These are phyloP conservation scores for Globisporangium megalacanthum DNA, from an alignment of 352 stramenopile species.

Conservation along the genomic window DNA sequence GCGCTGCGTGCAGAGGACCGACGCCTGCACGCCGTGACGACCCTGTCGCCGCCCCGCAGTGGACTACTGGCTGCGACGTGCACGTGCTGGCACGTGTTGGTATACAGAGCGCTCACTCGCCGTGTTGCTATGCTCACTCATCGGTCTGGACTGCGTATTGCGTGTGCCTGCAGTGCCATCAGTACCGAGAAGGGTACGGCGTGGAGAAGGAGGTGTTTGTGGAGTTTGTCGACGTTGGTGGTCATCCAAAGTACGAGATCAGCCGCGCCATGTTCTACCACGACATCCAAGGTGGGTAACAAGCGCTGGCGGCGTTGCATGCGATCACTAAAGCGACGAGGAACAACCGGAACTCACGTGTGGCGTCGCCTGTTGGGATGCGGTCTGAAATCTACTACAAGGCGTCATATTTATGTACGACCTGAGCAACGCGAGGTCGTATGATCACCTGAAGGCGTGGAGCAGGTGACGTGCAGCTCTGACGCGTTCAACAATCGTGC, in stretches of 20 bases:
- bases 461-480: slow-evolving; percentile 13
- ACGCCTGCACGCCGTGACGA: slow-evolving; percentile 9
- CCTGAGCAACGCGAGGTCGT: slow-evolving; percentile 68
- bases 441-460: slow-evolving; percentile 65
- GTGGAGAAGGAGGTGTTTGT: slow-evolving; percentile 53
- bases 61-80: slow-evolving; percentile 81
- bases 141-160: too few species aligned
- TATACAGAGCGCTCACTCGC: neutral
- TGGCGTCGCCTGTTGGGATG: too few species aligned
- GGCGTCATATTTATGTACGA: slow-evolving; percentile 81
- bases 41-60: slow-evolving; percentile 16
- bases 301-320: too few species aligned
- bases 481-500: neutral
- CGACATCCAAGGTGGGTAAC: slow-evolving; percentile 57
- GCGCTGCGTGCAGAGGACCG: slow-evolving; percentile 37
- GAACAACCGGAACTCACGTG: too few species aligned
- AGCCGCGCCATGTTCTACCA: slow-evolving; percentile 80
- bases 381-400: too few species aligned
- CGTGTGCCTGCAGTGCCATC: slow-evolving; percentile 19
- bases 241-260: slow-evolving; percentile 77
- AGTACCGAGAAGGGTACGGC: slow-evolving; percentile 28
- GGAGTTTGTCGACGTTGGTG: slow-evolving; percentile 82
- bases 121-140: too few species aligned
- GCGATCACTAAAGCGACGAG: too few species aligned
- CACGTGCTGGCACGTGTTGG: slow-evolving; percentile 70